phyloP scores from a whole-genome alignment of 2,329 filamentous ascomycete species.

The Aureobasidium uvarum region DNA sequence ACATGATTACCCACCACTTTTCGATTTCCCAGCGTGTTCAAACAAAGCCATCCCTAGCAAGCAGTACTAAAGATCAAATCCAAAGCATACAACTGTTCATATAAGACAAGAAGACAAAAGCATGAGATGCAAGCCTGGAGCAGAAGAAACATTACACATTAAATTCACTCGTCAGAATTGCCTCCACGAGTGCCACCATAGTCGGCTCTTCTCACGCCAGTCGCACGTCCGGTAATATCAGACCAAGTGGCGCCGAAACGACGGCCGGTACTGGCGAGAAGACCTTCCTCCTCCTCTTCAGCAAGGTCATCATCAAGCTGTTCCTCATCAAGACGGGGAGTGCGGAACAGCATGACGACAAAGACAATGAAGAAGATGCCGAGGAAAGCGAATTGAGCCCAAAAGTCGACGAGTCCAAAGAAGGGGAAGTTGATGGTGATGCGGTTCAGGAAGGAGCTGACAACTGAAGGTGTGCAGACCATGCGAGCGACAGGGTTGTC shows the following conservation, averaged over 20 bases:
- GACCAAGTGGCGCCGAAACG: slow-evolving; percentile 86
- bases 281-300: slow-evolving; percentile 87
- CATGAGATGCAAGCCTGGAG: not conserved
- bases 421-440: slow-evolving; percentile 93
- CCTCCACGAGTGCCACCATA: slow-evolving; percentile 35
- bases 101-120: not conserved
- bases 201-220: slow-evolving; percentile 37
- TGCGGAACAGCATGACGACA: slow-evolving; percentile 72
- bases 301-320: slow-evolving; percentile 86
- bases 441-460: slow-evolving; percentile 89
- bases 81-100: not conserved
- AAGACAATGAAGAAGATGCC: slow-evolving; percentile 78
- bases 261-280: slow-evolving; percentile 78
- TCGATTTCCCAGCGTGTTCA: not conserved
- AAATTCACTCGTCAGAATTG: not conserved
- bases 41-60: no score
- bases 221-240: slow-evolving; percentile 67
- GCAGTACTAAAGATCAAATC: not conserved
- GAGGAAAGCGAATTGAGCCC: slow-evolving; percentile 92
- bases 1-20: not conserved
- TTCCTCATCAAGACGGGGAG: slow-evolving; percentile 71
- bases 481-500: slow-evolving; percentile 68
- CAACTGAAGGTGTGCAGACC: slow-evolving; percentile 87
- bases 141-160: slow-evolving; percentile 9
- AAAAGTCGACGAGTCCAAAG: slow-evolving; percentile 90